These are phyloP conservation scores for Coemansia sp. DNA, from an alignment of 192 early-diverging fungal genomes.

Conservation along the genomic window DNA sequence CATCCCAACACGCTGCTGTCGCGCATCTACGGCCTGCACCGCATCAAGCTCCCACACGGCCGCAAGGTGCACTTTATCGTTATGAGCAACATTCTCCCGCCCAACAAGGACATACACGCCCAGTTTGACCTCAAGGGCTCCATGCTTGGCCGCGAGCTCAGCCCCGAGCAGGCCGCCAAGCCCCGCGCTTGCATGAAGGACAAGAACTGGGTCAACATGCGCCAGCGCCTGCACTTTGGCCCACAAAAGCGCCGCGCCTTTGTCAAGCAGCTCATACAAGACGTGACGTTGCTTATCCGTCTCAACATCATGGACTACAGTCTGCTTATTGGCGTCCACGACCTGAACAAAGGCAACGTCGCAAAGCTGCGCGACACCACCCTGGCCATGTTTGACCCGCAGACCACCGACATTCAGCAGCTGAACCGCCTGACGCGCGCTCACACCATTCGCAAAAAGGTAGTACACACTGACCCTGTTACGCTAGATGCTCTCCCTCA, in stretches of 20 bases:
- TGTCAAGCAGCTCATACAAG: constrained; percentile 80
- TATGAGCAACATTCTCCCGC: constrained; percentile 98
- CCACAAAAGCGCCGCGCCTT: constrained; percentile 76
- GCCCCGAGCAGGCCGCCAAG: constrained; percentile 70
- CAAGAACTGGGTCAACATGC: constrained; percentile 85
- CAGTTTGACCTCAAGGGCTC: constrained; percentile 97
- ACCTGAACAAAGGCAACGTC: constrained; percentile 76
- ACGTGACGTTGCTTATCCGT: constrained; percentile 72
- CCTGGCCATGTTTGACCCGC: constrained; percentile 78
- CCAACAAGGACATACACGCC: constrained; percentile 95
- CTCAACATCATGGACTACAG: constrained; percentile 99
- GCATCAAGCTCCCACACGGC: constrained; percentile 90
- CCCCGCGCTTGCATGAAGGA: constrained; percentile 95
- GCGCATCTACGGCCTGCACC: constrained; percentile 93
- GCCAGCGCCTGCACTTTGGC: constrained; percentile 75
- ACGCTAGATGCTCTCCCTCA: constrained; percentile 45
- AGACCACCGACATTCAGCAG: constrained; percentile 45
- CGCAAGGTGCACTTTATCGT: constrained; percentile 98
- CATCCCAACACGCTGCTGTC: constrained; percentile 92
- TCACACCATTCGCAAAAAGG: constrained; percentile 54
- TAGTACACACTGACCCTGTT: constrained; percentile 51
- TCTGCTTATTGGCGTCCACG: constrained; percentile 89
- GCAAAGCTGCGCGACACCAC: constrained; percentile 91
- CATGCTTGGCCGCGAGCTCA: constrained; percentile 76
- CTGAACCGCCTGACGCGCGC: constrained; percentile 48